phyloP scores from a whole-genome alignment of 1,139 yeast genomes.

The Arxiozyma heterogenica region DNA sequence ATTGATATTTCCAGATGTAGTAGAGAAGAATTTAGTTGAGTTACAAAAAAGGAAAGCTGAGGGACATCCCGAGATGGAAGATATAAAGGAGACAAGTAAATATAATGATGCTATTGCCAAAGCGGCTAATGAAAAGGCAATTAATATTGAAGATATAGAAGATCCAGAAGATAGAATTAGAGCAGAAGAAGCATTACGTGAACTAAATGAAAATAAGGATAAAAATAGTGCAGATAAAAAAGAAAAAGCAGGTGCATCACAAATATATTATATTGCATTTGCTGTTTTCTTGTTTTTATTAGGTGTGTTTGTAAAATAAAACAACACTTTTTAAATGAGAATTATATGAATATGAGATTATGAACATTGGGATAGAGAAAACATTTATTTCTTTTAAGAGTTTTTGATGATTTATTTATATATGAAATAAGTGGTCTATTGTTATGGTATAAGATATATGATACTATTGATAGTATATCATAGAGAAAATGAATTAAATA shows the following conservation, averaged over 20 bases:
- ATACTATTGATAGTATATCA: not conserved
- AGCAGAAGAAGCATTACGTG: conserved; percentile 41
- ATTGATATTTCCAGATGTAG: conserved; percentile 60
- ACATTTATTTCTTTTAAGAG: not conserved
- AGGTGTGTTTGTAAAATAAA: conserved; percentile 24
- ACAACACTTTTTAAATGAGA: not conserved
- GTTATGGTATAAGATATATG: not conserved
- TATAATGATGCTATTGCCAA: conserved; percentile 16
- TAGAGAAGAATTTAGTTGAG: conserved; percentile 37
- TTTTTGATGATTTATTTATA: not conserved
- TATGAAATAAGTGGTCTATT: not conserved
- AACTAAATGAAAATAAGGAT: conserved; percentile 10
- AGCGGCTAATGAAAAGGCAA: conserved; percentile 28
- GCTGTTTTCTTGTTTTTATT: conserved; percentile 29
- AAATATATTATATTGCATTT: conserved; percentile 28
- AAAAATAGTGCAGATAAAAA: conserved; percentile 31
- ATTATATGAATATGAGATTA: not conserved
- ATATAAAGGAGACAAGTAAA: conserved; percentile 2
- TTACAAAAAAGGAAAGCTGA: conserved; percentile 17
- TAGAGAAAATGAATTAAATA: not conserved
- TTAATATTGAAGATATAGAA: conserved; percentile 31
- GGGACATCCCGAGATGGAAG: conserved; percentile 5
- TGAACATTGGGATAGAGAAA: not conserved
- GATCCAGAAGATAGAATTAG: conserved; percentile 45
- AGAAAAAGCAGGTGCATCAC: conserved; percentile 16